Conservation (phyloP, 2,329 filamentous ascomycete genomes). For the Xylariaceae sp. region DNA sequence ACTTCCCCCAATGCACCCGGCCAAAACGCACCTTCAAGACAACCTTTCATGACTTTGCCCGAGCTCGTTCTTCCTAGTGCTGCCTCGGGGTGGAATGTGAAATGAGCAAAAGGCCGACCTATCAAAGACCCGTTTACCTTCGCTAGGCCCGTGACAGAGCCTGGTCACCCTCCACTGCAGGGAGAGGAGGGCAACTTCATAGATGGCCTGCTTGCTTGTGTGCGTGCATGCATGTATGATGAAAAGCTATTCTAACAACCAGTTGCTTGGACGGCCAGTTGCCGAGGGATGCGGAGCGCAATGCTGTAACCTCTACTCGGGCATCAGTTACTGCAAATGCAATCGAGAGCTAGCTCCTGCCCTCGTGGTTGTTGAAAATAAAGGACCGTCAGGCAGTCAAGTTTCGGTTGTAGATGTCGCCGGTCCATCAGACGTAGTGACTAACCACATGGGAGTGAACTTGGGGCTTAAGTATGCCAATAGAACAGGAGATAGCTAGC, state of each 20-base stretch:
- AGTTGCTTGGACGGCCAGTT: slow-evolving; percentile 1
- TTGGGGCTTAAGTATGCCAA: slow-evolving; percentile 6
- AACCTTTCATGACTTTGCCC: neutral
- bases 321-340: slow-evolving; percentile 8
- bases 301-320: slow-evolving; percentile 1
- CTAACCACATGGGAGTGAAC: slow-evolving; percentile 3
- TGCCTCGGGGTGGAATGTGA: neutral
- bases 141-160: neutral
- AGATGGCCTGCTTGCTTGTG: slow-evolving; percentile 1
- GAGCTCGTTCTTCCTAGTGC: neutral
- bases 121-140: slow-evolving; percentile 11
- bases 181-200: slow-evolving; percentile 1
- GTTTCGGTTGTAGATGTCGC: slow-evolving; percentile 1
- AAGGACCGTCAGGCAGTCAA: neutral
- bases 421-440: slow-evolving; percentile 2
- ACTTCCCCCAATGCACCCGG: slow-evolving; percentile 4
- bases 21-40: slow-evolving; percentile 5
- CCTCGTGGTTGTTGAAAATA: slow-evolving; percentile 4
- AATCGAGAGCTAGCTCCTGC: slow-evolving; percentile 4
- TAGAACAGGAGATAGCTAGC: slow-evolving; percentile 8
- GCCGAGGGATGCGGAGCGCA: slow-evolving; percentile 1
- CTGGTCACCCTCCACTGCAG: slow-evolving; percentile 1
- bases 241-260: slow-evolving; percentile 9
- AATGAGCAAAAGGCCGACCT: slow-evolving; percentile 1
- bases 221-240: slow-evolving; percentile 7